Base-by-base conservation (phyloP, 225 moss, liverwort and hornwort species). In the Polytrichum formosum region DNA sequence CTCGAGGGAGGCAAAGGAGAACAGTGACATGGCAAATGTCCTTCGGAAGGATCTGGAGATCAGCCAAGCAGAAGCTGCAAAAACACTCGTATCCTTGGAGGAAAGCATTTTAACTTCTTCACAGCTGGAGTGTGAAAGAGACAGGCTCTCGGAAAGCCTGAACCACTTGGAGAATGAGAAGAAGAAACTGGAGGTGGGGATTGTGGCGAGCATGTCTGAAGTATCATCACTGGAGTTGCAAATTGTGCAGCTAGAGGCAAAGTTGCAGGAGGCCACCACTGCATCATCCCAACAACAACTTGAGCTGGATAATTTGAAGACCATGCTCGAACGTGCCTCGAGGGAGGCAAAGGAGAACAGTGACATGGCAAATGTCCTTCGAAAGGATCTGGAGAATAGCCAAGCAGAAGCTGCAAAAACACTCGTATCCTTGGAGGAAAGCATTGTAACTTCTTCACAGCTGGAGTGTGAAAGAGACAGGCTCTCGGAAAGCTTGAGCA, bases 331-430 rank as follows among this genome's bases (percentile, higher is more conserved):
- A 80, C 69, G 74, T 67, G 63, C 78, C 59, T 68, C 68, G 5
- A 73, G 54, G 69, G 86, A 87, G 68, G 75, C 76, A 23, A 61
- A 55, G 37, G 86, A 87, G 69, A 83, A 83, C 58, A 80, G 78
- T 73, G 76, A 71, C 13, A 72, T 80, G 71, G 73, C 80, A 58
- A 63, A 65, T 66, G 76, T 75, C 20, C 71, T 83, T 46, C 75
- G 83, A 69, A 78, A 74, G 3, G 9, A 67, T 19, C 53, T 67
- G 67, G 53, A 67, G 7, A n/a, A 27, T 2, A 67, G 67, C 67
- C 67, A 27, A 23, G 21, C 54, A 53, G 17, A 67, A 23, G 1
- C 46, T 54, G 71, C 27, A 33, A 26, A 72, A 18, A 53, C 65
- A 31, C 31, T 81, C 37, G 35, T 64, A 58, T 76, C 74, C 23